Conservation (phyloP, 2,329 filamentous ascomycete genomes). For the Helotiales sp. region DNA sequence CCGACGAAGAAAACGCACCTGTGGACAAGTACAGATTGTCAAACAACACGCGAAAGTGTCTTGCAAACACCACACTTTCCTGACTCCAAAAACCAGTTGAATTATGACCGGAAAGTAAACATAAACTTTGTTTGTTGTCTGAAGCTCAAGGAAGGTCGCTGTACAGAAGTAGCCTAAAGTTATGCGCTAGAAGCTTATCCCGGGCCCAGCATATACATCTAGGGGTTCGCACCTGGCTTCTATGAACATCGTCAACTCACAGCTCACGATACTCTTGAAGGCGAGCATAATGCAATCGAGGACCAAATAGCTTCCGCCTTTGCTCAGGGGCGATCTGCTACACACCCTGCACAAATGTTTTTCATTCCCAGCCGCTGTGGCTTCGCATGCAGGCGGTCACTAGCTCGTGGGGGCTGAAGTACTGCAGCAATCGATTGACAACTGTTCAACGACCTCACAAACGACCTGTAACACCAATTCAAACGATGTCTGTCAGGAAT, state of each 20-base stretch:
- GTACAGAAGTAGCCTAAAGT: too few relatives aligned
- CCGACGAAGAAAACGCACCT: too few relatives aligned
- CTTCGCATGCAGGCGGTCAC: conserved; percentile 6
- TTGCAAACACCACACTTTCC: too few relatives aligned
- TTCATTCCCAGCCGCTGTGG: conserved; percentile 12
- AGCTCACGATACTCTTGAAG: not conserved
- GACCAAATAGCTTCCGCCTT: too few relatives aligned
- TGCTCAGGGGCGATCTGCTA: too few relatives aligned
- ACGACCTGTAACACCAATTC: not conserved
- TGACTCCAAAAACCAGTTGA: too few relatives aligned
- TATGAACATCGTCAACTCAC: not conserved
- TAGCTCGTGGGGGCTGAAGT: conserved; percentile 7
- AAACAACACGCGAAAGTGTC: too few relatives aligned
- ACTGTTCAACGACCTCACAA: not conserved
- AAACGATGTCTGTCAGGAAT: not conserved
- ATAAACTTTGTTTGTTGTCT: too few relatives aligned
- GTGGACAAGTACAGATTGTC: too few relatives aligned
- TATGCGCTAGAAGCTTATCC: not conserved
- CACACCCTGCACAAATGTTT: not conserved
- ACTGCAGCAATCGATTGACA: not conserved
- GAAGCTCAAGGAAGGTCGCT: too few relatives aligned
- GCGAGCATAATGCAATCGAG: too few relatives aligned
- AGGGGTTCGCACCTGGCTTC: not conserved
- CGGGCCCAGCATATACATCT: not conserved
- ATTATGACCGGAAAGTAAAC: too few relatives aligned